A percentile compares a stretch with the other conserved stretches of the same genome.
Evolutionary conservation across 805 yeast species (phyloP).

Genomic region (Barnettozyma sucrosica): DNA sequence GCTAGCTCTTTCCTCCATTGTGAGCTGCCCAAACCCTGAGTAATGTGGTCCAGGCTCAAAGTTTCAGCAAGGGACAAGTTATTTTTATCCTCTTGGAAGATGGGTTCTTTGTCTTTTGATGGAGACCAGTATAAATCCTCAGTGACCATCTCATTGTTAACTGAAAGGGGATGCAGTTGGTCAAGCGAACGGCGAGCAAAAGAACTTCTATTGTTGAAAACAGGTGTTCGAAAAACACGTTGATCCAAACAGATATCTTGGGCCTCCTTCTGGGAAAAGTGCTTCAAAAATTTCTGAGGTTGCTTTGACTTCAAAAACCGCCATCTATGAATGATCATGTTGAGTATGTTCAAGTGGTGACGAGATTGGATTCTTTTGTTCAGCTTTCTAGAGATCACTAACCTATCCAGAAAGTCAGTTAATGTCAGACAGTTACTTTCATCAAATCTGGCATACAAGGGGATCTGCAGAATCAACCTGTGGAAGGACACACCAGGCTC

Average conservation of each 20-base stretch:
- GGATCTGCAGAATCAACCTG: constrained; percentile 57
- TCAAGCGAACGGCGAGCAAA: background rate
- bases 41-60: constrained; percentile 12
- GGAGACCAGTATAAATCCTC: constrained; percentile 21
- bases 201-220: background rate
- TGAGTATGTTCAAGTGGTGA: constrained; percentile 28
- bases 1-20: constrained; percentile 18
- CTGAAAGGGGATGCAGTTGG: background rate
- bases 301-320: constrained; percentile 19
- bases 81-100: background rate
- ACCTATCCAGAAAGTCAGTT: constrained; percentile 61
- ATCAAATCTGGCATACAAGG: constrained; percentile 71
- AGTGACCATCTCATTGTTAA: background rate
- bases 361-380: constrained; percentile 35
- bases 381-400: constrained; percentile 52
- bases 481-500: constrained; percentile 64
- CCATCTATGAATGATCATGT: constrained; percentile 34
- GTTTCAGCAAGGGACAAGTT: constrained; percentile 1
- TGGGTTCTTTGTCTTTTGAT: background rate
- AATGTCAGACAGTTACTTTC: constrained; percentile 70
- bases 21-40: constrained; percentile 15
- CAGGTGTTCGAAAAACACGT: background rate
- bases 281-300: constrained; percentile 3
- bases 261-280: background rate
- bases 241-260: background rate